Evolutionary conservation across 306 rosid species (phyloP).

Genomic region (Neltuma alba): DNA sequence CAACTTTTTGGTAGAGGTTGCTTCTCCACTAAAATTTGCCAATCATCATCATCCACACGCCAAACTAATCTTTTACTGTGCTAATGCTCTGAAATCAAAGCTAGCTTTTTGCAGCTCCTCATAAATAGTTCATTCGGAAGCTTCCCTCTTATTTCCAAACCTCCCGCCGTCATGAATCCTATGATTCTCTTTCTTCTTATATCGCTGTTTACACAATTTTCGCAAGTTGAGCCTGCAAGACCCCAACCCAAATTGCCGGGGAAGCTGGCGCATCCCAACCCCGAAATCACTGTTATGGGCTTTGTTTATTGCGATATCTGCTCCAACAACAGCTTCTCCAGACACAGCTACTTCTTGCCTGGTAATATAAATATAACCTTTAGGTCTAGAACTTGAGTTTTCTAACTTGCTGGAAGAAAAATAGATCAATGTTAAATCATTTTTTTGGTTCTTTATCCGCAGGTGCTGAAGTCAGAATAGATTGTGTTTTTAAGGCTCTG

Average conservation of each 20-base stretch:
- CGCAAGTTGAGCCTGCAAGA: constrained; percentile 62
- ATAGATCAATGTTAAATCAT: constrained; percentile 1
- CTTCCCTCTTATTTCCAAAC: constrained; percentile 18
- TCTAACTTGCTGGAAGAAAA: not conserved
- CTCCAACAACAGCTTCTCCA: constrained; percentile 88
- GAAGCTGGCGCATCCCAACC: constrained; percentile 39
- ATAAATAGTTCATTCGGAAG: constrained; percentile 34
- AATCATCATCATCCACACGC: constrained; percentile 61
- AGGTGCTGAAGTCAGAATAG: constrained; percentile 88
- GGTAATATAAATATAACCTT: constrained; percentile 43
- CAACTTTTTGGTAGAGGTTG: constrained; percentile 51
- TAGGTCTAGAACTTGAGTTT: not conserved
- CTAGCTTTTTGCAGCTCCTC: constrained; percentile 21
- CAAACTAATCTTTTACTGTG: constrained; percentile 45
- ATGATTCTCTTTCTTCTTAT: constrained; percentile 52
- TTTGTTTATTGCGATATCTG: constrained; percentile 94
- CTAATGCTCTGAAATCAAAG: constrained; percentile 46
- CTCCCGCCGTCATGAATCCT: constrained; percentile 52
- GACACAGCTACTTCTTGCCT: constrained; percentile 81
- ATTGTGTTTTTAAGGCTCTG: constrained; percentile 76
- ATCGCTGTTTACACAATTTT: constrained; percentile 46
- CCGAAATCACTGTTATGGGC: constrained; percentile 93
- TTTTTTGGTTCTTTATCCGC: constrained; percentile 19
- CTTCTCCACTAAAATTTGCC: constrained; percentile 47
- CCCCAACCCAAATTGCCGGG: constrained; percentile 41